A percentile compares a stretch with the other conserved stretches of the same genome.
Evolutionary conservation across 2,329 filamentous ascomycete genomes (phyloP).

Genomic region (Orbilia oligospora): DNA sequence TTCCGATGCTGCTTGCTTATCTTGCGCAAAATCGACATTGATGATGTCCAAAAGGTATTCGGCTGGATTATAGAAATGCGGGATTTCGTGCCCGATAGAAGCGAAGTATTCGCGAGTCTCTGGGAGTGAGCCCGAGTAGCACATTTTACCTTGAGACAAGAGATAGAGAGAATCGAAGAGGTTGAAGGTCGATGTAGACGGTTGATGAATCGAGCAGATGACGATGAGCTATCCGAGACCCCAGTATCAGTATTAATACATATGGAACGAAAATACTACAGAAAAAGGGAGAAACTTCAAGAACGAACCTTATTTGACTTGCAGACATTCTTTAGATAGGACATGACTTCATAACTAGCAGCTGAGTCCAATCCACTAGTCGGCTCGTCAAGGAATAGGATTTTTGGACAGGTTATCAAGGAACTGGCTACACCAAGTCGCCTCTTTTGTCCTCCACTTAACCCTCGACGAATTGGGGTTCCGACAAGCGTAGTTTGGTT

Average conservation of each 20-base stretch:
- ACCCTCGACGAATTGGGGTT: slow-evolving; percentile 84
- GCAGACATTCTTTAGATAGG: slow-evolving; percentile 78
- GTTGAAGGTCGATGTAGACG: slow-evolving; percentile 82
- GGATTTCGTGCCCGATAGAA: slow-evolving; percentile 74
- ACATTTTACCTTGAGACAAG: slow-evolving; percentile 78
- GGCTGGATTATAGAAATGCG: slow-evolving; percentile 81
- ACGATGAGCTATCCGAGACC: slow-evolving; percentile 75
- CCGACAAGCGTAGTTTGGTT: slow-evolving; percentile 82
- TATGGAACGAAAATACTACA: slow-evolving; percentile 12
- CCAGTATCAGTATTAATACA: slow-evolving; percentile 1
- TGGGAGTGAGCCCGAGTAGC: slow-evolving; percentile 78
- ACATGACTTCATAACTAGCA: slow-evolving; percentile 82
- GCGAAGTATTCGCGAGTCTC: slow-evolving; percentile 76
- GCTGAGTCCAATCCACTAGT: slow-evolving; percentile 87
- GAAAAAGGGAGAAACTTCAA: not conserved
- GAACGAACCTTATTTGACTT: slow-evolving; percentile 75
- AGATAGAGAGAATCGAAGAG: slow-evolving; percentile 85
- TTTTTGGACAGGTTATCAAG: slow-evolving; percentile 83
- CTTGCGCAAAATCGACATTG: slow-evolving; percentile 78
- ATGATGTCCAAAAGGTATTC: slow-evolving; percentile 84
- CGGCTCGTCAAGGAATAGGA: slow-evolving; percentile 86
- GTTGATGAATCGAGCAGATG: slow-evolving; percentile 87
- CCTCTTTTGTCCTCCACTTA: slow-evolving; percentile 88
- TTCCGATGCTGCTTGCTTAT: slow-evolving; percentile 29
- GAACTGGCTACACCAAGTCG: slow-evolving; percentile 84